These are phyloP conservation scores for Populus hybrid DNA, from an alignment of 441 rosid genomes.

Conservation along the genomic window DNA sequence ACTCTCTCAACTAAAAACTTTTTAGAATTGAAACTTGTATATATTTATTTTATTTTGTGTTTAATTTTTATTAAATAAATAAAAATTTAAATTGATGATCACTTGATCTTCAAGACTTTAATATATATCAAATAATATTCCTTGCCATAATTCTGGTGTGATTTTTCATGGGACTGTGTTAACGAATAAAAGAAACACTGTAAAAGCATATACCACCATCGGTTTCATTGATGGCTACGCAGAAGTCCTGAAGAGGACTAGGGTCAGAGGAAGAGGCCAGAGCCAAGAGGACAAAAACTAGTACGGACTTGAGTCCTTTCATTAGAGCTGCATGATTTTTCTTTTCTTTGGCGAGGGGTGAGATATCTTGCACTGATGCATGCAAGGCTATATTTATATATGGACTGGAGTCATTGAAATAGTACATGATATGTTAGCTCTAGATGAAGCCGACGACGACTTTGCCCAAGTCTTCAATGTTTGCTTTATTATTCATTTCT, in stretches of 20 bases:
- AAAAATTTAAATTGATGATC: too few species aligned
- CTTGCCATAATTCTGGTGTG: background rate
- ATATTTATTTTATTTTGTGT: too few species aligned
- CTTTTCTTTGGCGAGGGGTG: too few species aligned
- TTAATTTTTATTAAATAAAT: too few species aligned
- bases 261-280: too few species aligned
- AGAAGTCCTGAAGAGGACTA: too few species aligned
- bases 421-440: background rate
- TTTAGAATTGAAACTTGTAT: too few species aligned
- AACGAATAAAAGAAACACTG: background rate
- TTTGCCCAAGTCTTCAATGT: background rate
- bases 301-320: background rate
- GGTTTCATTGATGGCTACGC: background rate
- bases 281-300: too few species aligned
- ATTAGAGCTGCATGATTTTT: background rate
- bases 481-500: too few species aligned
- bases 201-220: background rate
- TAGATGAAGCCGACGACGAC: background rate
- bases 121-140: too few species aligned
- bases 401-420: background rate
- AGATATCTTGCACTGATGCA: background rate
- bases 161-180: too few species aligned
- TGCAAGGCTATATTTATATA: background rate
- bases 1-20: rapidly evolving
- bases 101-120: too few species aligned